phyloP scores from a whole-genome alignment of 768 basidiomycete genomes.

The Agaricus bisporus region DNA sequence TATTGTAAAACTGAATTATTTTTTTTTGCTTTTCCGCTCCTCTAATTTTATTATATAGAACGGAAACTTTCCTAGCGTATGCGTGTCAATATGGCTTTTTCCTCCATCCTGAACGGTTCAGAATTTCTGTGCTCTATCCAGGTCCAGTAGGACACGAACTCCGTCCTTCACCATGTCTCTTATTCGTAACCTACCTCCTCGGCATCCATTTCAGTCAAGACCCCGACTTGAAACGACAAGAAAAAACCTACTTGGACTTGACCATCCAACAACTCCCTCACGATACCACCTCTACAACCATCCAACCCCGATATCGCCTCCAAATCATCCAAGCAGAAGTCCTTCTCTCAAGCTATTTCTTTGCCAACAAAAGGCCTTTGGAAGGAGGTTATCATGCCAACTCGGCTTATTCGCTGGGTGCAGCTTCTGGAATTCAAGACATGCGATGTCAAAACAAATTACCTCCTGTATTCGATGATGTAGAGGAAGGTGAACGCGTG shows the following conservation, averaged over 20 bases:
- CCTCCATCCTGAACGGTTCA: conserved; percentile 43
- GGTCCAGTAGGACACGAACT: conserved; percentile 25
- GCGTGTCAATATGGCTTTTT: conserved; percentile 53
- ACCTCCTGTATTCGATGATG: conserved; percentile 18
- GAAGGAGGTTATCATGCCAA: conserved; percentile 39
- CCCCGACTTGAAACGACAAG: conserved; percentile 20
- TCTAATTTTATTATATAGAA: conserved; percentile 14
- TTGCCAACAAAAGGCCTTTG: conserved; percentile 39
- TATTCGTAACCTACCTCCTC: conserved; percentile 33
- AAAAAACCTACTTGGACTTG: conserved; percentile 33
- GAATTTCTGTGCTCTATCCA: conserved; percentile 25
- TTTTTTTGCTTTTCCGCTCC: background rate
- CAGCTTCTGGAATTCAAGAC: conserved; percentile 33
- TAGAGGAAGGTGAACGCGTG: conserved; percentile 33
- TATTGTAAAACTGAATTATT: conserved; percentile 20
- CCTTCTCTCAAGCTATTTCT: conserved; percentile 51
- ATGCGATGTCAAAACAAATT: conserved; percentile 22
- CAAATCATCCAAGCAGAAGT: conserved; percentile 49
- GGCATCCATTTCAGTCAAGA: conserved; percentile 25
- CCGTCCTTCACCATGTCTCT: conserved; percentile 33
- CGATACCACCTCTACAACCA: conserved; percentile 25
- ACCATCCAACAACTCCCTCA: conserved; percentile 32
- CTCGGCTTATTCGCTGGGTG: conserved; percentile 26
- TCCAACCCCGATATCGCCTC: conserved; percentile 36
- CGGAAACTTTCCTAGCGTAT: conserved; percentile 39